Evolutionary conservation across 495 filamentous ascomycete genomes (phyloP).

Genomic region (Penicillium taxi): DNA sequence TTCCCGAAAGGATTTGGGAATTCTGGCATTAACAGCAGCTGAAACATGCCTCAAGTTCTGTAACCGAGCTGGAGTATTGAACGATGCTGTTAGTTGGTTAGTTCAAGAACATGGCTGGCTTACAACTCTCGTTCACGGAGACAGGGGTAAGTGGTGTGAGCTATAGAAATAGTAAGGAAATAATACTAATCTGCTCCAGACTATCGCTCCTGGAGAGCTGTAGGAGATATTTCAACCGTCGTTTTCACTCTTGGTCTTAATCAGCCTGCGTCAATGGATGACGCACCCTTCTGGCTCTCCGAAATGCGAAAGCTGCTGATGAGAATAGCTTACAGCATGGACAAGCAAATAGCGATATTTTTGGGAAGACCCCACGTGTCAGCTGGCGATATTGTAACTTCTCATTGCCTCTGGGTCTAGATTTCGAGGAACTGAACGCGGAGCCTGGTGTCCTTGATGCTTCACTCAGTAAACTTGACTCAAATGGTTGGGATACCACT

Average conservation of each 20-base stretch:
- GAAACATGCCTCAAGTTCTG: slow-evolving; percentile 5
- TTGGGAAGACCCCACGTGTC: slow-evolving; percentile 44
- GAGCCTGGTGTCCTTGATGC: slow-evolving; percentile 29
- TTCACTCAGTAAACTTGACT: slow-evolving; percentile 29
- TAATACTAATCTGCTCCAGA: slow-evolving; percentile 3
- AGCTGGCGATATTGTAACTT: slow-evolving; percentile 39
- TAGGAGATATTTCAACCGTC: slow-evolving; percentile 29
- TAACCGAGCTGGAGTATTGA: slow-evolving; percentile 5
- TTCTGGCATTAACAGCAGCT: slow-evolving; percentile 1
- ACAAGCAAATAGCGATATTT: slow-evolving; percentile 39
- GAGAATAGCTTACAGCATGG: slow-evolving; percentile 30
- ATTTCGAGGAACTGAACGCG: slow-evolving; percentile 6
- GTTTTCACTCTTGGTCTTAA: slow-evolving; percentile 18
- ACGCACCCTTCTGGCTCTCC: slow-evolving; percentile 30
- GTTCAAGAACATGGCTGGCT: neutral
- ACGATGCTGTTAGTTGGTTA: slow-evolving; percentile 7
- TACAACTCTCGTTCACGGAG: slow-evolving; percentile 2
- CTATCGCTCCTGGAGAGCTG: slow-evolving; percentile 35
- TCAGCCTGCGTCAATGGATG: slow-evolving; percentile 1
- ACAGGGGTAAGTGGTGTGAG: neutral
- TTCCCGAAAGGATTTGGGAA: slow-evolving; percentile 1
- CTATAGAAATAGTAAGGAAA: neutral
- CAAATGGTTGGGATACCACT: slow-evolving; percentile 46
- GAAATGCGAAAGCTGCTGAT: slow-evolving; percentile 40
- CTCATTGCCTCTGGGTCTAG: slow-evolving; percentile 42